Base-by-base conservation (phyloP, 768 basidiomycete species). In the Porpolomopsis calyptriformis region DNA sequence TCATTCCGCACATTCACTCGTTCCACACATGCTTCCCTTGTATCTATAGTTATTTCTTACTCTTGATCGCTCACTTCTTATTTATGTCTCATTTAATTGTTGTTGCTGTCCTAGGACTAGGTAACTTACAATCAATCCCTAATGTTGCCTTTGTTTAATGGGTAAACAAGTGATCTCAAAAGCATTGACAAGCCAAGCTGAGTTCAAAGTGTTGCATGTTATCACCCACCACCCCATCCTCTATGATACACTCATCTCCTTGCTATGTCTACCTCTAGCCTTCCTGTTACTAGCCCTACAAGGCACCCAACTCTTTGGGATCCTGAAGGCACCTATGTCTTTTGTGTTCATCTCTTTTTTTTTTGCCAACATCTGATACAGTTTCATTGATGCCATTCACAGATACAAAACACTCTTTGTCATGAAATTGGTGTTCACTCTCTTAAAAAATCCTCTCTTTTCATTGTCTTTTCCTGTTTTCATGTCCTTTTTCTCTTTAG, bases 221-320 rank as follows among this genome's bases (percentile, higher is more conserved):
- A 20, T 19, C 38, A 4, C 14, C n/a, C 11, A 6, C 11, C 11
- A 6, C 4, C 38, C 14, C 11, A 8, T 19, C 20, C 22, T 39
- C 4, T 7, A 22, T 11, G 14, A 39, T 39, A 19, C 4, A 4
- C 38, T 12, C 11, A 8, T 19, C 20, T 22, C 14, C 4, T 18
- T n/a, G 7, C 36, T 38, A 16, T 7, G 14, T 11, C 38, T 11
- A n/a, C 19, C 8, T 14, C 36, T 38, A 16, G 16, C 9, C 16
- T 19, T 11, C 16, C 38, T n/a, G n/a, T n/a, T 39, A n/a, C 38
- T 19, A 22, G 16, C 14, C 12, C 20, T n/a, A 39, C 16, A 16
- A 16, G 38, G 22, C 38, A 39, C 20, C 38, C 4, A 39, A 23
- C 22, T 19, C 44, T 37, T 16, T 46, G 45, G 45, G 45, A 46